Percentiles rank a stretch among this genome's conserved stretches.
Evolutionary conservation across 2,329 filamentous ascomycete species (phyloP).

Genomic region (Cercospora beticola): DNA sequence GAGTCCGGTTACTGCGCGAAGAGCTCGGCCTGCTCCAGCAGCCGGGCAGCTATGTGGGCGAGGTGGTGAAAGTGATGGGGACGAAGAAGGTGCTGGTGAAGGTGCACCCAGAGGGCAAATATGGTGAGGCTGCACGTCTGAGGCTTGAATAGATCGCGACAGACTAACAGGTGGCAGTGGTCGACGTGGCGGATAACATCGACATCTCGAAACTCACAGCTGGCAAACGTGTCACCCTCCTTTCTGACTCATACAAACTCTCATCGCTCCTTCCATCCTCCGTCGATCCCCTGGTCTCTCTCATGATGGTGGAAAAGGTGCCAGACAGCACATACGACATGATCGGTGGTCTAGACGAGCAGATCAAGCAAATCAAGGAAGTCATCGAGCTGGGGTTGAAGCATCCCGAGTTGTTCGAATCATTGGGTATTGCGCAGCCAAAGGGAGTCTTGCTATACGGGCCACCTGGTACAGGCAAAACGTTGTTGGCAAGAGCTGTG

Average conservation of each 20-base stretch:
- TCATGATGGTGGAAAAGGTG: constrained; percentile 99
- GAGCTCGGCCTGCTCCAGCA: constrained; percentile 95
- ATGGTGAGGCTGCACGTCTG: constrained; percentile 62
- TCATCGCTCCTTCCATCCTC: constrained; percentile 98
- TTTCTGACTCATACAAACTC: constrained; percentile 97
- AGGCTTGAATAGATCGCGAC: background rate
- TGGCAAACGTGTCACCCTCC: constrained; percentile 93
- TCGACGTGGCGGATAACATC: constrained; percentile 91
- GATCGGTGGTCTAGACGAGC: constrained; percentile 97
- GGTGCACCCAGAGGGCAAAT: constrained; percentile 99
- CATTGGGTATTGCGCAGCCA: constrained; percentile 95
- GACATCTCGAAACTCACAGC: constrained; percentile 94
- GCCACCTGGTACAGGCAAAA: constrained; percentile 96
- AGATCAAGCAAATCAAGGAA: constrained; percentile 99
- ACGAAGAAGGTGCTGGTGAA: constrained; percentile 99
- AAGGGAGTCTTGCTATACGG: constrained; percentile 97
- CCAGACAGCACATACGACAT: constrained; percentile 99
- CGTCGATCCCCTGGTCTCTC: constrained; percentile 94
- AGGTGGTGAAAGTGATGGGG: constrained; percentile 99
- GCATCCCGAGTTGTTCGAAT: constrained; percentile 97
- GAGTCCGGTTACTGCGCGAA: constrained; percentile 89
- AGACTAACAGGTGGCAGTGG: constrained; percentile 59
- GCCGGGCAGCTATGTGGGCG: constrained; percentile 95
- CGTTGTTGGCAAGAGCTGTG: constrained; percentile 87
- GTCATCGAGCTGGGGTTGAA: constrained; percentile 98